These are phyloP conservation scores for Mycena filopes DNA, from an alignment of 768 basidiomycete species.

Conservation along the genomic window DNA sequence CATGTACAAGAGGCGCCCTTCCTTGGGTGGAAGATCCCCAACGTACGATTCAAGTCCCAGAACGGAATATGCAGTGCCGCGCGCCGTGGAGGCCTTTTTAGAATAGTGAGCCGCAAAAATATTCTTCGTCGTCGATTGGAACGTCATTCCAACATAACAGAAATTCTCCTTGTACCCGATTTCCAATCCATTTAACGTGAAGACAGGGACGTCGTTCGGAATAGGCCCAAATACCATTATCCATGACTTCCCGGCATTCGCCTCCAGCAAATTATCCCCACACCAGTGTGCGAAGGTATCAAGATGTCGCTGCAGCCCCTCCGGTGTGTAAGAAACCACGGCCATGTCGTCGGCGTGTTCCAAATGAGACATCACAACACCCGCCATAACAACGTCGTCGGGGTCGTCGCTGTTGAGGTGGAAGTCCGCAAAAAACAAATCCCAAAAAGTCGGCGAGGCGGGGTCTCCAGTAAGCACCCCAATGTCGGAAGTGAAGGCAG, in stretches of 20 bases:
- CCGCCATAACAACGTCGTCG: background rate
- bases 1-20: too few relatives aligned
- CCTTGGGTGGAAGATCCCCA: too few relatives aligned
- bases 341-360: too few relatives aligned
- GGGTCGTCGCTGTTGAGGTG: background rate
- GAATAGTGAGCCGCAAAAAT: background rate
- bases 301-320: background rate
- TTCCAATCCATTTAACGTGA: background rate
- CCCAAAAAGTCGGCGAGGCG: background rate
- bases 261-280: background rate
- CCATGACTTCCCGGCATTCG: background rate
- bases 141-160: background rate
- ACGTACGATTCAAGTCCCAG: too few relatives aligned
- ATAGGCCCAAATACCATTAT: background rate
- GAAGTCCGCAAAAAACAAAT: conserved; percentile 1
- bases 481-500: background rate
- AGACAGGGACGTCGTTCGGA: background rate
- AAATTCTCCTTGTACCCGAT: background rate
- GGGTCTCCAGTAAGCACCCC: background rate
- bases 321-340: too few relatives aligned
- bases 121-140: background rate
- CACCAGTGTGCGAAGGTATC: background rate
- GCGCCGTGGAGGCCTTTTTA: too few relatives aligned
- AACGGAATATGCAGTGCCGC: too few relatives aligned
- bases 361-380: background rate